Evolutionary conservation across 345 rosid species (phyloP).

Genomic region (Eucalyptus cloeziana): DNA sequence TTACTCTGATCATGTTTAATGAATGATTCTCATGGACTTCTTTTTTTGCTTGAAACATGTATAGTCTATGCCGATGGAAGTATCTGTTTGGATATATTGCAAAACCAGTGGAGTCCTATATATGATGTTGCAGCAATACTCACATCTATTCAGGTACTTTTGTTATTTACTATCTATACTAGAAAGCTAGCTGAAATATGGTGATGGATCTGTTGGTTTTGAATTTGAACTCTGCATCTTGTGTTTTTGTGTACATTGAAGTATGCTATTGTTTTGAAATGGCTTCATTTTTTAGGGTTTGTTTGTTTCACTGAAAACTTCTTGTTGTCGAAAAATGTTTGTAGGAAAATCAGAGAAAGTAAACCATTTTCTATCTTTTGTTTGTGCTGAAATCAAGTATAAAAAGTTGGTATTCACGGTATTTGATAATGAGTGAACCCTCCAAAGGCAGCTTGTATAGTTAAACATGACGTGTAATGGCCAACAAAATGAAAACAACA

Average conservation of each 20-base stretch:
- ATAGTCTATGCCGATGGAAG: slow-evolving; percentile 97
- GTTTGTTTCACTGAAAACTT: not conserved
- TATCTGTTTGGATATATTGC: slow-evolving; percentile 87
- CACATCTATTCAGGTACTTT: slow-evolving; percentile 79
- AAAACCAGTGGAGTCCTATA: slow-evolving; percentile 98
- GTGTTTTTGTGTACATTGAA: not conserved
- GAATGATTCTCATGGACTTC: not conserved
- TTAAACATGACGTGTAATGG: not conserved
- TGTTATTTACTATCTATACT: not conserved
- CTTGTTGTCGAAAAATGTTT: not conserved
- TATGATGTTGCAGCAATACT: slow-evolving; percentile 98
- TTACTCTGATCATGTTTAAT: not conserved
- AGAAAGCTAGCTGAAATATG: not conserved
- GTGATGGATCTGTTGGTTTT: not conserved
- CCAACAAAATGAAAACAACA: not conserved
- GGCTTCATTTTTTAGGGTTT: not conserved
- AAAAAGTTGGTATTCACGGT: not conserved
- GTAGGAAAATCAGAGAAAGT: not conserved
- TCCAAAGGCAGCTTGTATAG: not conserved
- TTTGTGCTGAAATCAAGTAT: not conserved
- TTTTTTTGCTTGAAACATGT: not conserved
- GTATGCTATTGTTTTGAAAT: not conserved
- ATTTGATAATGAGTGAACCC: not conserved
- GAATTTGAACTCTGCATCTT: not conserved
- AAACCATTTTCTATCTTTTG: not conserved